These are phyloP conservation scores for Physcia stellaris DNA, from an alignment of 495 filamentous ascomycete genomes.

Conservation along the genomic window DNA sequence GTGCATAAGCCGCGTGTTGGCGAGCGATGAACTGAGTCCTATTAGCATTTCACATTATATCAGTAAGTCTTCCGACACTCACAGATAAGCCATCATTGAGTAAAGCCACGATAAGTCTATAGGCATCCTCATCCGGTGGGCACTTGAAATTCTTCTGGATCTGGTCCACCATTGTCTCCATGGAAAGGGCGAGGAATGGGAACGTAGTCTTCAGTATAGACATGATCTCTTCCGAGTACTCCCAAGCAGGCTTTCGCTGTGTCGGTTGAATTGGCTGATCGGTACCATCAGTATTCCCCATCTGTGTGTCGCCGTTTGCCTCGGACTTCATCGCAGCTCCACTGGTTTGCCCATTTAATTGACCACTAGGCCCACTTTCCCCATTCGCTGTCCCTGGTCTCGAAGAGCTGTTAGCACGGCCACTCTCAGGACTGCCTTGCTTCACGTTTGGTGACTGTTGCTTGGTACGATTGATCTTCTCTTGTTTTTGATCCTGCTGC, in stretches of 20 bases:
- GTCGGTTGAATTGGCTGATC: conserved; percentile 21
- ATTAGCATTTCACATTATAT: conserved; percentile 1
- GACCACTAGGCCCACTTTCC: conserved; percentile 25
- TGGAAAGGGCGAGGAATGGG: conserved; percentile 85
- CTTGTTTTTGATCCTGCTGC: conserved; percentile 60
- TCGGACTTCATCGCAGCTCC: conserved; percentile 20
- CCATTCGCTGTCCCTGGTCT: conserved; percentile 38
- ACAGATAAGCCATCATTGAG: conserved; percentile 75
- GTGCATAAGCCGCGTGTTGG: conserved; percentile 69
- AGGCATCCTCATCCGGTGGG: conserved; percentile 94
- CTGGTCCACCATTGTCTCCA: conserved; percentile 99
- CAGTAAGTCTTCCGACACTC: conserved; percentile 1
- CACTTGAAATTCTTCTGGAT: conserved; percentile 98
- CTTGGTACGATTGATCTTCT: conserved; percentile 29
- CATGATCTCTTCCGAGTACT: conserved; percentile 90
- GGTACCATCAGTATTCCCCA: conserved; percentile 12
- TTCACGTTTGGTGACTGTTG: conserved; percentile 35
- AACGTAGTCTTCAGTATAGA: conserved; percentile 89
- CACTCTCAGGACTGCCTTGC: conserved; percentile 22
- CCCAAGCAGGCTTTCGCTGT: conserved; percentile 70
- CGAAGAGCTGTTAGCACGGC: conserved; percentile 21
- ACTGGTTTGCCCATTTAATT: conserved; percentile 28
- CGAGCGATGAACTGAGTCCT: conserved; percentile 60
- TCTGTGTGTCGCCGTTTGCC: conserved; percentile 28
- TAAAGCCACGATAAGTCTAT: conserved; percentile 90